phyloP scores from a whole-genome alignment of 2,329 filamentous ascomycete genomes.

The Ploettnerulaceae sp. region DNA sequence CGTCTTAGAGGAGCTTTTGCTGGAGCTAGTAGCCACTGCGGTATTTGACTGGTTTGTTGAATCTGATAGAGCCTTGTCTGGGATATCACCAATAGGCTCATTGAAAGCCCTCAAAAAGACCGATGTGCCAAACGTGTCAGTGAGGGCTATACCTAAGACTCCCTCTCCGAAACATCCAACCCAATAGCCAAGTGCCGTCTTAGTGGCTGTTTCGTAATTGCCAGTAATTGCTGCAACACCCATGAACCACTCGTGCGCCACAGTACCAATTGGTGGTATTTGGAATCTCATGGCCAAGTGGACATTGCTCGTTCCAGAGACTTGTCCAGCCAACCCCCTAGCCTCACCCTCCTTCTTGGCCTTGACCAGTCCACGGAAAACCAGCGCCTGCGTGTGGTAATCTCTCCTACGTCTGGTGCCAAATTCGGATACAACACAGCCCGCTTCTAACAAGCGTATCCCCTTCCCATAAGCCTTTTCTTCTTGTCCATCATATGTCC shows the following conservation, averaged over 20 bases:
- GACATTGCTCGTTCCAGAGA: conserved; percentile 92
- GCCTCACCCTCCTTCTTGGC: conserved; percentile 67
- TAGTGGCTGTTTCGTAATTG: conserved; percentile 80
- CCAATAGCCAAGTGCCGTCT: conserved; percentile 83
- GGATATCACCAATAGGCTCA: conserved; percentile 46
- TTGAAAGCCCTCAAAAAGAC: conserved; percentile 83
- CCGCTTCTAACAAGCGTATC: conserved; percentile 67
- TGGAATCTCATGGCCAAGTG: conserved; percentile 93
- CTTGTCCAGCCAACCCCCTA: conserved; percentile 62
- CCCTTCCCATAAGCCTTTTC: conserved; percentile 82
- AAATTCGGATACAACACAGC: conserved; percentile 90
- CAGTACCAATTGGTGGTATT: conserved; percentile 79
- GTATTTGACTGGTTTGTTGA: neutral
- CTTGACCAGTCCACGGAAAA: conserved; percentile 78
- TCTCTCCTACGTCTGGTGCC: conserved; percentile 84
- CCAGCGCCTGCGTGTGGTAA: conserved; percentile 90
- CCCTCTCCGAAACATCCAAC: conserved; percentile 82
- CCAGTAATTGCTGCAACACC: conserved; percentile 86
- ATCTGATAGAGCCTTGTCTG: conserved; percentile 30
- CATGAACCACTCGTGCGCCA: conserved; percentile 99
- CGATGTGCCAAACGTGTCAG: conserved; percentile 92
- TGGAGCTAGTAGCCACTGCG: conserved; percentile 15
- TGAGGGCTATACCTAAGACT: conserved; percentile 81
- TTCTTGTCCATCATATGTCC: conserved; percentile 82
- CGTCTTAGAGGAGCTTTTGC: conserved; percentile 40